Evolutionary conservation across 1,284 basidiomycete species (phyloP).

Genomic region (Pascua guehoae): DNA sequence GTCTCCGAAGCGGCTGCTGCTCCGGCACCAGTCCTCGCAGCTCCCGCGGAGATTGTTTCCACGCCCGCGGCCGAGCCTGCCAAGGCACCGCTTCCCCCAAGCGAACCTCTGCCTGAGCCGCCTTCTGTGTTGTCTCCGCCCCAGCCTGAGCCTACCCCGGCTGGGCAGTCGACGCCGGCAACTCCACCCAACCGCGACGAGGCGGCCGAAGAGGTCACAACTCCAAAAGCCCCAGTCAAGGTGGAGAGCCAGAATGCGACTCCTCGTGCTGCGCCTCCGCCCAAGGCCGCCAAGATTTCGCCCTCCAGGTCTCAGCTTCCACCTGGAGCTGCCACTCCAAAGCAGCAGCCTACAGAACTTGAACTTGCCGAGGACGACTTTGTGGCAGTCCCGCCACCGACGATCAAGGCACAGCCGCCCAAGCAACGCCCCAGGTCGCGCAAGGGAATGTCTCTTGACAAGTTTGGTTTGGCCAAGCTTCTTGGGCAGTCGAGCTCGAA

Average conservation of each 20-base stretch:
- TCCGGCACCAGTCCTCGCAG: not conserved
- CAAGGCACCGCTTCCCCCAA: not conserved
- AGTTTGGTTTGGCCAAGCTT: slow-evolving; percentile 67
- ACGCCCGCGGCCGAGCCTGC: not conserved
- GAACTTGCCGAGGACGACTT: not conserved
- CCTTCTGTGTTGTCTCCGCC: not conserved
- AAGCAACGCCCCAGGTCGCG: slow-evolving; percentile 53
- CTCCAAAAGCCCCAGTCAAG: slow-evolving; percentile 10
- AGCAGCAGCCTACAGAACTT: slow-evolving; percentile 9
- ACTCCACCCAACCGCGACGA: not conserved
- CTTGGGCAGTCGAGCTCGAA: slow-evolving; percentile 45
- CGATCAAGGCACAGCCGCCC: not conserved
- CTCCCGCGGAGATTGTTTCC: not conserved
- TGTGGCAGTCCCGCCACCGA: not conserved
- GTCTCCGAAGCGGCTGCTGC: not conserved
- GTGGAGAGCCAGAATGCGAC: slow-evolving; percentile 1
- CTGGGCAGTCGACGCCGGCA: too few relatives aligned
- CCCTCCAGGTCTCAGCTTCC: slow-evolving; percentile 9
- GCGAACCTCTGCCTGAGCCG: not conserved
- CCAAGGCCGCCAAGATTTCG: not conserved
- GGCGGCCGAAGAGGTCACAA: not conserved
- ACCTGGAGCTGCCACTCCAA: slow-evolving; percentile 17
- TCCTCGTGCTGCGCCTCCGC: not conserved
- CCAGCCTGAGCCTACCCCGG: not conserved
- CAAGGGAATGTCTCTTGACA: slow-evolving; percentile 66